Conservation (phyloP, 2,329 filamentous ascomycete genomes). For the Talaromyces pinophilus region DNA sequence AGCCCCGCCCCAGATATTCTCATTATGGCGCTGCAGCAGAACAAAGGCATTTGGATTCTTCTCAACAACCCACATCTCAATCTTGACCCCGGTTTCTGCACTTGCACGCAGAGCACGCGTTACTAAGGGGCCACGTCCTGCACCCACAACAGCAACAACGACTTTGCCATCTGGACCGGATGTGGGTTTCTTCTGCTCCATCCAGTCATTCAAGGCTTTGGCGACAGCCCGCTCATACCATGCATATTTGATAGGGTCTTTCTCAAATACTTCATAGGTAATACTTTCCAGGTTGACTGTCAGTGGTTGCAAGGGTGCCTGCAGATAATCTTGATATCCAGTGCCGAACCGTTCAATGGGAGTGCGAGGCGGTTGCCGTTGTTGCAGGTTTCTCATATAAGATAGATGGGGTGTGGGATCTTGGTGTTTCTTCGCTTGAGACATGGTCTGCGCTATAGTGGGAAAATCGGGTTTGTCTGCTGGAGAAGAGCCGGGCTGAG, state of each 20-base stretch:
- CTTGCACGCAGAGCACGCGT: slow-evolving; percentile 83
- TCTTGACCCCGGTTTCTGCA: slow-evolving; percentile 69
- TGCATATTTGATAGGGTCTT: slow-evolving; percentile 95
- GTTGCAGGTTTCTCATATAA: slow-evolving; percentile 82
- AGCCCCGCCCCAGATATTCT: slow-evolving; percentile 72
- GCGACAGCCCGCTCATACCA: slow-evolving; percentile 88
- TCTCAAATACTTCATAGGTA: slow-evolving; percentile 98
- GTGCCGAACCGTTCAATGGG: slow-evolving; percentile 67
- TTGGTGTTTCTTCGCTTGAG: slow-evolving; percentile 53
- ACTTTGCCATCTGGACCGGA: slow-evolving; percentile 71
- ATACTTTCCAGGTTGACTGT: slow-evolving; percentile 96
- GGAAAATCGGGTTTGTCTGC: slow-evolving; percentile 57
- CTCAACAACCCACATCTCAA: slow-evolving; percentile 89
- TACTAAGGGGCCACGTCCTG: slow-evolving; percentile 88
- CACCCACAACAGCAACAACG: slow-evolving; percentile 88
- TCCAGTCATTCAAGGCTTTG: slow-evolving; percentile 80
- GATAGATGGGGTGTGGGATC: slow-evolving; percentile 68
- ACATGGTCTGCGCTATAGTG: slow-evolving; percentile 65
- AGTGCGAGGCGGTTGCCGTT: slow-evolving; percentile 69
- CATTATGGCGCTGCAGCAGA: slow-evolving; percentile 82
- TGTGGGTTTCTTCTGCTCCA: slow-evolving; percentile 68
- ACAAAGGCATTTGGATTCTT: slow-evolving; percentile 99
- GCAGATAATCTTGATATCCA: slow-evolving; percentile 89
- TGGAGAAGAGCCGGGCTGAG: slow-evolving; percentile 25
- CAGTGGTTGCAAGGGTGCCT: slow-evolving; percentile 89